Evolutionary conservation across 495 filamentous ascomycete species (phyloP), one percentile per base, ranked within the genome.

Genomic region (Penicillium antarcticum): DNA sequence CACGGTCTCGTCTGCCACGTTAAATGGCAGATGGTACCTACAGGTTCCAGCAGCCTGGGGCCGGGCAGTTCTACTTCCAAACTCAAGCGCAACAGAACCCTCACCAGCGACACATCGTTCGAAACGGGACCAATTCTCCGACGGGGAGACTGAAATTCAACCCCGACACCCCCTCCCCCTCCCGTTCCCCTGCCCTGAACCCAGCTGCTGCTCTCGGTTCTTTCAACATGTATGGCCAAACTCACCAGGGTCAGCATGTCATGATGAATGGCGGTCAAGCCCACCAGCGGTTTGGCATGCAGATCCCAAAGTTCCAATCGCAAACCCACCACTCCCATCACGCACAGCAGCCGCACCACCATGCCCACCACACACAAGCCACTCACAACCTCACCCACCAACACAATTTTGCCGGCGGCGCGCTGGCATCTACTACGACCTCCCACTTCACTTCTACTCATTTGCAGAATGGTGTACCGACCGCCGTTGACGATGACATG

Each of bases 11-110:
- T 74, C 68, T 69, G 70, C 69, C 70, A 66, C 70, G 68, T 77
- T 86, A 83, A 80, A 91, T 91, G 87, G 87, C 87, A 82, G 87
- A 91, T 88, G 87, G 83, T 85, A 78, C 77, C 67, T 83, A 86
- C 77, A 83, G 84, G 71, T 87, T 84, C 79, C 81, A 83, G 73
- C 81, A 86, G 79, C 72, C 83, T 77, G 81, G 80, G 72, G 76
- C 80, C 74, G 80, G 82, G 70, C 81, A 80, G 65, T 83, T 80
- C 65, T 80, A 73, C 65, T 85, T 78, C 57, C 74, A 76, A 67
- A 71, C 79, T 55, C 75, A 81, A 66, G 62, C 72, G 33, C 78
- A 81, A 61, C 71, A 77, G 45, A 66, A 67, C 45, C 70, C 73
- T 52, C 75, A 74, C 54, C 75, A 73, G 64, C 73, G 74, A 53